Evolutionary conservation across 306 rosid species (phyloP).

Genomic region (Ormosia semicastrata): DNA sequence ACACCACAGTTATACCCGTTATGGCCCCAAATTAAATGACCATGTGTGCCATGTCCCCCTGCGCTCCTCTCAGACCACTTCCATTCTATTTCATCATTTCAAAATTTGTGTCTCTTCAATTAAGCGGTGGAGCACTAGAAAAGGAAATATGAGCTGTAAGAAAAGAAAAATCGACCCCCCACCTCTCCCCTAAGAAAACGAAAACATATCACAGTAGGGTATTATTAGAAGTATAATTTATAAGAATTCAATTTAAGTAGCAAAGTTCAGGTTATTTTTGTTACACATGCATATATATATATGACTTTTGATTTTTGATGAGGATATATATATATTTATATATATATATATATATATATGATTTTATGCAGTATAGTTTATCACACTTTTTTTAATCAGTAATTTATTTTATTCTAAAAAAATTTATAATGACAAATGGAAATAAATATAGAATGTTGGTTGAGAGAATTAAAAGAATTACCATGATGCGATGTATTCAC

Average conservation of each 20-base stretch:
- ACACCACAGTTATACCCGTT: constrained; percentile 34
- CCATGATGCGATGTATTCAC: background rate
- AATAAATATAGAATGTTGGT: background rate
- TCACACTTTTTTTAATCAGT: no score
- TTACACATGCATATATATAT: no score
- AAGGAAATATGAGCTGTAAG: background rate
- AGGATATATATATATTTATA: no score
- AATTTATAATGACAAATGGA: background rate
- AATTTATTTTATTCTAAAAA: background rate
- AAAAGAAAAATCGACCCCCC: background rate
- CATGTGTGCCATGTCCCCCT: constrained; percentile 39
- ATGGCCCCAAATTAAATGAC: constrained; percentile 57
- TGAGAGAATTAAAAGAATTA: background rate
- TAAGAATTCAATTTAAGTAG: no score
- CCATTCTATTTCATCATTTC: background rate
- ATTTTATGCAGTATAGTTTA: no score
- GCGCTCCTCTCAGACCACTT: background rate
- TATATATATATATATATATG: no score
- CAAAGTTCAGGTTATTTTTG: background rate
- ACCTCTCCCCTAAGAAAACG: no score
- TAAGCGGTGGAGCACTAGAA: background rate
- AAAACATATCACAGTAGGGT: background rate
- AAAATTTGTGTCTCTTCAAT: background rate
- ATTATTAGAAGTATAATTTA: background rate
- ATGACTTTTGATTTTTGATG: no score